These are phyloP conservation scores for Zopfochytrium polystomum DNA, from an alignment of 371 early-diverging fungal species.

Conservation along the genomic window DNA sequence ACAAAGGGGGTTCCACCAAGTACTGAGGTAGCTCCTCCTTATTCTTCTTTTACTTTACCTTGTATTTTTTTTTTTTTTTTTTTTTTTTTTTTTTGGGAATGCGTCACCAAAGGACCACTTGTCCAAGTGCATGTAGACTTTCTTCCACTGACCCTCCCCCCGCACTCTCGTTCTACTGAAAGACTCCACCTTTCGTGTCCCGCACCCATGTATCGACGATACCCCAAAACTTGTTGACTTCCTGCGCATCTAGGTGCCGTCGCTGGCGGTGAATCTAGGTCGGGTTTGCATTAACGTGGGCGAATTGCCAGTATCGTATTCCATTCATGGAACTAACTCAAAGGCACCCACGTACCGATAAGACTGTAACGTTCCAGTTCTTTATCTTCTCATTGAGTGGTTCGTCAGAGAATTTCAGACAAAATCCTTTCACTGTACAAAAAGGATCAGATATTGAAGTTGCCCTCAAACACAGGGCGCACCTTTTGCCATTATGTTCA, in stretches of 20 bases:
- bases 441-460: neutral
- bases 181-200: no score
- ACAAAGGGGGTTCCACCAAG: no score
- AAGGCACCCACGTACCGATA: conserved; percentile 54
- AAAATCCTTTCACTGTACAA: conserved; percentile 67
- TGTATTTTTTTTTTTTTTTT: no score
- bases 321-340: neutral
- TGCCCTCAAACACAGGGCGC: neutral
- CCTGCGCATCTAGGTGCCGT: conserved; percentile 72
- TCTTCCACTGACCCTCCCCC: no score
- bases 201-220: conserved; percentile 63
- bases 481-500: conserved; percentile 76
- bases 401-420: conserved; percentile 76
- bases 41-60: no score
- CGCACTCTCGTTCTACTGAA: no score
- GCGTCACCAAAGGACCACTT: no score
- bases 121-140: no score
- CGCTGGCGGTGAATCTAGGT: conserved; percentile 66
- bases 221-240: conserved; percentile 77
- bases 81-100: no score
- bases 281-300: neutral
- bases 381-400: conserved; percentile 54
- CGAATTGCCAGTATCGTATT: neutral
- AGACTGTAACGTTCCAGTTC: conserved; percentile 72
- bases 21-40: no score